Evolutionary conservation across 768 basidiomycete genomes (phyloP), one percentile per base, ranked within the genome.

Genomic region (Podaxis carcinomalis): DNA sequence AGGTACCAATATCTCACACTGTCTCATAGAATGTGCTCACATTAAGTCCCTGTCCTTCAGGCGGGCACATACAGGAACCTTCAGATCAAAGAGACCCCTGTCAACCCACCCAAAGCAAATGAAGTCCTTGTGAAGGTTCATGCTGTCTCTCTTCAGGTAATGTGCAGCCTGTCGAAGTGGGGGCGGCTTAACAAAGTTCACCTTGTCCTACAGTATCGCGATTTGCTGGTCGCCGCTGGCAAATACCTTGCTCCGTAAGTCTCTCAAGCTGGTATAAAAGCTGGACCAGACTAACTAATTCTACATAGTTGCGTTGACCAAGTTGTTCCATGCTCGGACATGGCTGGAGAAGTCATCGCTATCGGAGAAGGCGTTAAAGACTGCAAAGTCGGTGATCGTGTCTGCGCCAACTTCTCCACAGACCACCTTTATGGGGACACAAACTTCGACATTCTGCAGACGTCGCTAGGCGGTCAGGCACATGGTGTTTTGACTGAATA

Each of bases 401-500:
- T 87, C 61, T 81, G 73, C 62, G 76, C 83, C 11, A 86, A 83
- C 68, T 83, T 86, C 62, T 66, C 75, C 3, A 55, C 73, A 16
- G 81, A 80, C 53, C 81, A 82, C 62, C 61, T 85, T n/a, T 68
- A 81, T 59, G 81, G 80, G 1, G 80, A 83, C 55, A 46, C 68
- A 0, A 72, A 62, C 6, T 67, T 68, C 7, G 76, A 70, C 1
- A 78, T 72, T 50, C 67, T 71, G 16, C 37, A 61, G 10, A 69
- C 78, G 0, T 69, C 71, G 9, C 70, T 85, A 44, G 85, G 85
- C 5, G 84, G 78, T 1, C 70, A 73, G 11, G 68, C 73, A 10
- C 78, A 82, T 51, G 85, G 85, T 6, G 80, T 85, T 0, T 68
- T 87, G 61, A 79, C 80, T 1, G 75, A 85, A 63, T 85, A 85